Evolutionary conservation across 2,329 filamentous ascomycete species (phyloP).

Genomic region (Fusarium praegraminearum): DNA sequence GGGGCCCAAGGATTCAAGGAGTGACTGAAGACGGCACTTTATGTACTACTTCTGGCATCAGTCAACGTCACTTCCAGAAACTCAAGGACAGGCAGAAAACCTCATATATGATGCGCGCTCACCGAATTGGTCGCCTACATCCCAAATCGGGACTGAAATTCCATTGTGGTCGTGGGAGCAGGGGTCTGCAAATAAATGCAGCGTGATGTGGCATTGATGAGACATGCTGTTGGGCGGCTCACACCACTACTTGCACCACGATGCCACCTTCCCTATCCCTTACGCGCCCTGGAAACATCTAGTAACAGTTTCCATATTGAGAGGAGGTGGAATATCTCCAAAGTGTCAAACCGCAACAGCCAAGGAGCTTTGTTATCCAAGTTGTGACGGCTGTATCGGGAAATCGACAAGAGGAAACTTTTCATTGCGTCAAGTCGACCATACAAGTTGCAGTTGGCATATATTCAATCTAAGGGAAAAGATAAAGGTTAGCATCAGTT

Average conservation of each 20-base stretch:
- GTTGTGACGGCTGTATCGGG: background rate
- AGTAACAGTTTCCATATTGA: background rate
- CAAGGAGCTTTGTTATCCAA: background rate
- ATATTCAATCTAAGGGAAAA: background rate
- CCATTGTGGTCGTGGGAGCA: background rate
- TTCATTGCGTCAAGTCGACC: background rate
- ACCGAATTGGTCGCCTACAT: background rate
- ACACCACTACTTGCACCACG: background rate
- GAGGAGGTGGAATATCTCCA: background rate
- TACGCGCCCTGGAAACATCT: background rate
- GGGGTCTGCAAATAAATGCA: background rate
- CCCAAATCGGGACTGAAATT: background rate
- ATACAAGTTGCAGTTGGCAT: background rate
- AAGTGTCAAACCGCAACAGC: background rate
- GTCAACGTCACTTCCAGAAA: background rate
- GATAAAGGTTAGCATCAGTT: background rate
- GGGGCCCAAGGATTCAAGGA: background rate
- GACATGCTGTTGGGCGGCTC: constrained; percentile 5
- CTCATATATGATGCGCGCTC: background rate
- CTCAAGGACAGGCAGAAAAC: background rate
- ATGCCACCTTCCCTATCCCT: background rate
- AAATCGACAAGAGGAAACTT: background rate
- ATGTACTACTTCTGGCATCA: background rate
- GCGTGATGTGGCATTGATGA: constrained; percentile 4
- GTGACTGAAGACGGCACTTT: background rate